Conservation (phyloP, 345 rosid species). For the Clarkia xantiana region DNA sequence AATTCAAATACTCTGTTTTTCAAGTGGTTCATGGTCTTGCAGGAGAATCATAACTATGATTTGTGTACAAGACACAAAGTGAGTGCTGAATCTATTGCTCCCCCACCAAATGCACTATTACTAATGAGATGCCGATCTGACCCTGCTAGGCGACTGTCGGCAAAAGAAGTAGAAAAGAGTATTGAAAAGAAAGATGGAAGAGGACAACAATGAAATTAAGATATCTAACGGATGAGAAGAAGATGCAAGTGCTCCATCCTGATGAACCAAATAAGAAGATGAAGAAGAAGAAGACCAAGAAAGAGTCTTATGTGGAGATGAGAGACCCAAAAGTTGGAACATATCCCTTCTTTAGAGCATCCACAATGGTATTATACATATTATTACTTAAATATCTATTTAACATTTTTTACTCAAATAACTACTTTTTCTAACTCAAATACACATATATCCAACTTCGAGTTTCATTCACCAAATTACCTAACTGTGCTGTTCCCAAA, state of each 20-base stretch:
- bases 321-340: conserved; percentile 22
- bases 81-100: conserved; percentile 14
- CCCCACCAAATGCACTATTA: conserved; percentile 33
- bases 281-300: too few species aligned
- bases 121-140: conserved; percentile 39
- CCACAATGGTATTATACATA: too few species aligned
- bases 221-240: conserved; percentile 7
- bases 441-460: too few species aligned
- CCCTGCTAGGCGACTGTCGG: conserved; percentile 21
- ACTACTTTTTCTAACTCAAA: too few species aligned
- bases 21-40: conserved; percentile 36
- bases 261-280: conserved; percentile 6
- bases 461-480: too few species aligned
- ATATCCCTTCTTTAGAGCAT: too few species aligned
- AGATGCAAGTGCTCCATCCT: background rate
- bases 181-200: background rate
- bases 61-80: conserved; percentile 6
- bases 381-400: too few species aligned
- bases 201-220: conserved; percentile 3
- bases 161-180: conserved; percentile 3
- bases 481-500: too few species aligned
- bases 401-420: too few species aligned
- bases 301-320: too few species aligned
- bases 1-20: conserved; percentile 24
- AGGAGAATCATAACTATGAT: conserved; percentile 16